These are phyloP conservation scores for Globisporangium nodosum DNA, from an alignment of 352 stramenopile genomes.

Conservation along the genomic window DNA sequence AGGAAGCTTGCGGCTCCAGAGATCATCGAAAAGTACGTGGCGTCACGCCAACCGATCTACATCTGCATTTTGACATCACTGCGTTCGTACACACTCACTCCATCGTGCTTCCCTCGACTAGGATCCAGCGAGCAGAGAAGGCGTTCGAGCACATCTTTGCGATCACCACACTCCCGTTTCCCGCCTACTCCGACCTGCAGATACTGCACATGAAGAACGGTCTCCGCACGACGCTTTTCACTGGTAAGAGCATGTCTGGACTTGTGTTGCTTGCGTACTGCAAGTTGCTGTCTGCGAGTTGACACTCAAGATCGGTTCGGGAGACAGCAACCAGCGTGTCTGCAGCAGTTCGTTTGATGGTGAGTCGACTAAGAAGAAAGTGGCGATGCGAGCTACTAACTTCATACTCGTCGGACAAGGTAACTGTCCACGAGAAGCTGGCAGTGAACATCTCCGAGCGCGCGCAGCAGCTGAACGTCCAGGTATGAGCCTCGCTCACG, in stretches of 20 bases:
- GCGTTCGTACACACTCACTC: background rate
- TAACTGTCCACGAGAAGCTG: conserved; percentile 54
- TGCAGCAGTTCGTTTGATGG: conserved; percentile 43
- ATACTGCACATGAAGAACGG: conserved; percentile 30
- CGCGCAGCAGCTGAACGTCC: conserved; percentile 31
- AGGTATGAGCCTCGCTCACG: conserved; percentile 14
- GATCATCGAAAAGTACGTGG: conserved; percentile 38
- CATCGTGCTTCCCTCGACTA: conserved; percentile 7
- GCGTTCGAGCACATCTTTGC: conserved; percentile 51
- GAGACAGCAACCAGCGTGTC: conserved; percentile 15
- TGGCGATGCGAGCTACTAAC: background rate
- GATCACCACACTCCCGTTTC: conserved; percentile 42
- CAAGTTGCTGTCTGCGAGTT: background rate
- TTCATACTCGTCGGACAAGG: conserved; percentile 14
- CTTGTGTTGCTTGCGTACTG: background rate
- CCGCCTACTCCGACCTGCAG: conserved; percentile 40
- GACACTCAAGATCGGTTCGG: background rate
- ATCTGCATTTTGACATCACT: no score
- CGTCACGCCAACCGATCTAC: background rate
- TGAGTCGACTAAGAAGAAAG: conserved; percentile 10
- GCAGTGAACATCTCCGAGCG: conserved; percentile 35
- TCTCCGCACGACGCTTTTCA: conserved; percentile 39
- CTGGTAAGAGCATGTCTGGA: conserved; percentile 17
- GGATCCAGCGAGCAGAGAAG: conserved; percentile 50
- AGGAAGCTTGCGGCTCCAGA: conserved; percentile 30